Evolutionary conservation across 202 grass and related monocot species (phyloP).

Genomic region (Elaeis oleifera): DNA sequence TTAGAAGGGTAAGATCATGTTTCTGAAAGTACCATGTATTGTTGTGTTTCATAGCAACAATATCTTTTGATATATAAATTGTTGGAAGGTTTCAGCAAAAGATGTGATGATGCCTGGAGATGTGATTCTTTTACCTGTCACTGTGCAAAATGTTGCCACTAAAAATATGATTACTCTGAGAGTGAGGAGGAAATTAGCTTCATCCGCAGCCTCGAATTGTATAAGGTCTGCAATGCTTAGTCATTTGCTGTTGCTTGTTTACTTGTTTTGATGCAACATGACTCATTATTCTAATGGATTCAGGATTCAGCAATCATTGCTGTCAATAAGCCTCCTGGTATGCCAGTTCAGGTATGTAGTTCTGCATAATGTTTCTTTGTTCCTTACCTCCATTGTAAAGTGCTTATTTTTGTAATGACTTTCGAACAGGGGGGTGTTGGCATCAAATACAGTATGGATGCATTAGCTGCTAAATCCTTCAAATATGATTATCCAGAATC

Average conservation of each 20-base stretch:
- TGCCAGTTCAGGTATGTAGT: constrained; percentile 70
- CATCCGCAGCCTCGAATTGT: constrained; percentile 62
- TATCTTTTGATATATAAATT: constrained; percentile 25
- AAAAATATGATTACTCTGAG: constrained; percentile 31
- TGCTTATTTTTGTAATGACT: constrained; percentile 2
- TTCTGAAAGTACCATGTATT: too few species aligned
- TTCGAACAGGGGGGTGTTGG: constrained; percentile 65
- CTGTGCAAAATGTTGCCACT: constrained; percentile 37
- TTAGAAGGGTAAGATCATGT: constrained; percentile 48
- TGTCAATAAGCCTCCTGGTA: constrained; percentile 77
- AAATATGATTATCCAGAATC: constrained; percentile 44
- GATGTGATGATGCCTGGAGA: constrained; percentile 67
- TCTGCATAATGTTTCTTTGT: constrained; percentile 6
- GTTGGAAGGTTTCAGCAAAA: constrained; percentile 63
- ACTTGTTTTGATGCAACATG: constrained; percentile 4
- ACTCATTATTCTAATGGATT: constrained; percentile 21
- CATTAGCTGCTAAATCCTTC: constrained; percentile 48
- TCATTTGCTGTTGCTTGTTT: background rate
- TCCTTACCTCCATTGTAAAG: constrained; percentile 3
- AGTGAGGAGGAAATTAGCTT: constrained; percentile 58
- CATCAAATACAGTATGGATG: constrained; percentile 79
- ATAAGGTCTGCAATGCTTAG: constrained; percentile 43
- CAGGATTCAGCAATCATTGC: constrained; percentile 72
- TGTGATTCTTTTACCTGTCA: constrained; percentile 62
- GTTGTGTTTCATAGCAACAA: background rate